Base-by-base conservation (phyloP, 441 rosid species). In the Erodium chrysanthum region DNA sequence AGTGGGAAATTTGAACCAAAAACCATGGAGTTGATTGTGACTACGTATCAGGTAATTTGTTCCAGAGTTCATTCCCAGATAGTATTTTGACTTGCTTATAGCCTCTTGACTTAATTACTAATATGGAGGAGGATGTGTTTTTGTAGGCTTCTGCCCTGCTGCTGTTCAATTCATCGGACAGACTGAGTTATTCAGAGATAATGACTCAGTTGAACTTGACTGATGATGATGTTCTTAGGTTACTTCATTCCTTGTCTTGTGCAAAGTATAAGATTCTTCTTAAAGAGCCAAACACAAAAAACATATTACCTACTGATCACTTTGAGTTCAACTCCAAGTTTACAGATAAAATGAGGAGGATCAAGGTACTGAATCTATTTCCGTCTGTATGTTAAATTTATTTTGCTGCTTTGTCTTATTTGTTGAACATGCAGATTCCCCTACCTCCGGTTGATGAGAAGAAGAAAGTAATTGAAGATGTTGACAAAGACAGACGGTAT, bases 371-470 rank as follows among this genome's bases (percentile, higher is more conserved):
- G 40, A 64, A 37, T 4, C 42, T 0, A 37, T 37, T 37, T 37
- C 9, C 42, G 2, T 37, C 8, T 37, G 42, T 37, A 6, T 54
- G 8, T 27, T 21, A 20, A 17, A 3, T 12, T 20, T 18, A 18
- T 46, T 46, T 46, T 46, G 54, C 54, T 46, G 54, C 62, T 21
- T 66, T 42, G 23, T 70, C 66, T 29, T 31, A 37, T 66, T 63
- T 68, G 29, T 54, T 48, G 63, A 69, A 40, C 54, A 1, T 44
- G 61, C 69, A 95, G 97, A 83, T 95, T 78, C 97, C 97, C 74
- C 93, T 93, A 20, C 97, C 98, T 23, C 93, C 88, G 0, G 85
- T 91, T n/a, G 98, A 89, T 75, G 98, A 93, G 72, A 82, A 90
- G 77, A 91, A 84, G 85, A 93, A 88, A 71, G 88, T 93, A 14